Evolutionary conservation across 345 rosid species (phyloP).

Genomic region (Microcos paniculata): DNA sequence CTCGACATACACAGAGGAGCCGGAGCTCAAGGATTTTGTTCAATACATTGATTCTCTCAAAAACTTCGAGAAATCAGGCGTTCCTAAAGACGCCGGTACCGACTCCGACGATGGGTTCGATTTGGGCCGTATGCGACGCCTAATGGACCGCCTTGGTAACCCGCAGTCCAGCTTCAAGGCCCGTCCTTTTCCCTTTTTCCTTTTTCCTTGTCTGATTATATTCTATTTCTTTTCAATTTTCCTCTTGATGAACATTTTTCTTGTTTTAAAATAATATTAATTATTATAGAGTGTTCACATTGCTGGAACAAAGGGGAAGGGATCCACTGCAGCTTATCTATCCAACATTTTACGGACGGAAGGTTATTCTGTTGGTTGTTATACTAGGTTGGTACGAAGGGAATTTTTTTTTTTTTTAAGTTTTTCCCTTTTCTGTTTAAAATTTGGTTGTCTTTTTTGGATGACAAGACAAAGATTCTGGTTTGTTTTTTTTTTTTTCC

Average conservation of each 20-base stretch:
- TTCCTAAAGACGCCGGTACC: slow-evolving; percentile 83
- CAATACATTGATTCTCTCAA: slow-evolving; percentile 72
- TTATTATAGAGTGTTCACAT: slow-evolving; percentile 62
- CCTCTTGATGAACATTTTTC: not conserved
- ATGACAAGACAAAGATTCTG: not conserved
- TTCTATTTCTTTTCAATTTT: not conserved
- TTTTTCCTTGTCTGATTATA: not conserved
- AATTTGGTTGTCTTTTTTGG: slow-evolving; percentile 1
- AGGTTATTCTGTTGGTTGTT: slow-evolving; percentile 82
- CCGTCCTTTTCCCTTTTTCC: slow-evolving; percentile 2
- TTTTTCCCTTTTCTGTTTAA: not conserved
- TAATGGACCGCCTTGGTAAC: slow-evolving; percentile 69
- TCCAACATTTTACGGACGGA: slow-evolving; percentile 69
- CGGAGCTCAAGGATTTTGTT: slow-evolving; percentile 54
- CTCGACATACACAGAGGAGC: slow-evolving; percentile 36
- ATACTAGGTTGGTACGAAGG: slow-evolving; percentile 54
- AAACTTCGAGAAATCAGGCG: slow-evolving; percentile 84
- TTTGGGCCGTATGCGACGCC: slow-evolving; percentile 74
- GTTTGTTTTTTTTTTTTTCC: not conserved
- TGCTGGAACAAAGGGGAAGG: slow-evolving; percentile 97
- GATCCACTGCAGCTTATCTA: slow-evolving; percentile 83
- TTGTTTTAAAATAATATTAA: not conserved
- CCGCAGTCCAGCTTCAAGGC: slow-evolving; percentile 83
- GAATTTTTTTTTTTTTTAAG: not conserved
- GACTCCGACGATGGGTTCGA: slow-evolving; percentile 87